Base-by-base conservation (phyloP, 2,329 filamentous ascomycete genomes). In the Dactylellina sp. region DNA sequence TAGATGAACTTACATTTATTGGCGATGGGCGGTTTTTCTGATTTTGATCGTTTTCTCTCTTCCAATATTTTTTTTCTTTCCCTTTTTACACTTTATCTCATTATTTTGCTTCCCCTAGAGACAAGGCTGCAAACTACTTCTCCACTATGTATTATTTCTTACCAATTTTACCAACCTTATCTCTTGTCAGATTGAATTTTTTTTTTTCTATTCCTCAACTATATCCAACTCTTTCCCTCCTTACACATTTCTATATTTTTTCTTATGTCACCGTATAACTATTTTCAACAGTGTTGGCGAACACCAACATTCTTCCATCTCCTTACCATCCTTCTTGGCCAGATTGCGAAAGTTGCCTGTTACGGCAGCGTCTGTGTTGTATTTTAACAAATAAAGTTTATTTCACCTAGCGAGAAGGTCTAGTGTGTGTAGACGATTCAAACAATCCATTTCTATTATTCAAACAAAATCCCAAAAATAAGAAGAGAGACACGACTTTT, bases 311-410 rank as follows among this genome's bases (percentile, higher is more conserved):
- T 12, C n/a, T 50, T 56, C 42, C 28, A 42, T 7, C 20, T 55
- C 24, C 44, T 22, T 63, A 28, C 11, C 7, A 18, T 53, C n/a
- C 3, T 66, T 57, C 46, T 57, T 59, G 40, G 55, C 46, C 60
- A 72, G 60, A 64, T 39, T 72, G 52, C 42, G 42, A 63, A 63
- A 32, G 59, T 46, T 65, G 53, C 53, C 53, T 47, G 49, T 60
- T 72, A 60, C 63, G 53, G 59, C 60, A 61, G 68, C 63, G 49
- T 60, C 44, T 46, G 59, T 72, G 68, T 72, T 72, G 68, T 72
- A 72, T 72, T 72, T 72, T 55, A 57, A 32, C 4, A 60, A 63
- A 50, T 59, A 52, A 72, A 52, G 18, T 53, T 60, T 37, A 60
- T 24, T n/a, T 65, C 47, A 39, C 24, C 25, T 64, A 55, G 60